Conservation (phyloP, 2,329 filamentous ascomycete species). For the Ceratocystis colombiana region DNA sequence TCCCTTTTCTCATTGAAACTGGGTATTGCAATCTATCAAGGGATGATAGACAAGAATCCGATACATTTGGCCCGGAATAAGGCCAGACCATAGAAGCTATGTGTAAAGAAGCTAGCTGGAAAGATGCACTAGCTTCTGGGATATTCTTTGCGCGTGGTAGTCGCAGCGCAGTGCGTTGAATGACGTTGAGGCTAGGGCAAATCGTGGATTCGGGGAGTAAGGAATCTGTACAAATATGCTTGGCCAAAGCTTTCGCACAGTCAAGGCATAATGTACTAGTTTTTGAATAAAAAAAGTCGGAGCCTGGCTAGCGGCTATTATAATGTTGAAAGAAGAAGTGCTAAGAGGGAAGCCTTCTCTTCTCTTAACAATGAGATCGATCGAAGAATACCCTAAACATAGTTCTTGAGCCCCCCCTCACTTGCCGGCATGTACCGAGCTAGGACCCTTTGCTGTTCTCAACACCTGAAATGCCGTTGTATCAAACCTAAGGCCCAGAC, state of each 20-base stretch:
- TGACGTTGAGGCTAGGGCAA: too few species aligned
- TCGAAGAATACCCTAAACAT: background rate
- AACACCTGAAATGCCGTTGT: background rate
- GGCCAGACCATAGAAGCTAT: background rate
- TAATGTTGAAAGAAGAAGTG: background rate
- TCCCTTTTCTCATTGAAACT: too few species aligned
- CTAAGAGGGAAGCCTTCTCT: background rate
- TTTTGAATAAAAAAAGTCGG: background rate
- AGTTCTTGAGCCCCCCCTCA: background rate
- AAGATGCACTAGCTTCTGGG: background rate
- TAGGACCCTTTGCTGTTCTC: background rate
- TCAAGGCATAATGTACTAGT: conserved; percentile 3
- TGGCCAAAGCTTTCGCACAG: conserved; percentile 4
- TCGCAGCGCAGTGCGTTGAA: background rate
- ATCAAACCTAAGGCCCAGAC: background rate
- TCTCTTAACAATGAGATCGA: background rate
- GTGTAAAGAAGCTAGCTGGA: background rate
- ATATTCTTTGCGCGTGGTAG: background rate
- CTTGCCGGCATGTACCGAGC: conserved; percentile 5
- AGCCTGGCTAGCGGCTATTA: background rate
- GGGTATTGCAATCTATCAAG: background rate
- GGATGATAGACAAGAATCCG: background rate
- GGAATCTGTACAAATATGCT: background rate
- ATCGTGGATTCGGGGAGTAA: background rate
- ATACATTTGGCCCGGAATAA: background rate